phyloP scores from a whole-genome alignment of 257 asterid species.

The Knoxia roxburghii region DNA sequence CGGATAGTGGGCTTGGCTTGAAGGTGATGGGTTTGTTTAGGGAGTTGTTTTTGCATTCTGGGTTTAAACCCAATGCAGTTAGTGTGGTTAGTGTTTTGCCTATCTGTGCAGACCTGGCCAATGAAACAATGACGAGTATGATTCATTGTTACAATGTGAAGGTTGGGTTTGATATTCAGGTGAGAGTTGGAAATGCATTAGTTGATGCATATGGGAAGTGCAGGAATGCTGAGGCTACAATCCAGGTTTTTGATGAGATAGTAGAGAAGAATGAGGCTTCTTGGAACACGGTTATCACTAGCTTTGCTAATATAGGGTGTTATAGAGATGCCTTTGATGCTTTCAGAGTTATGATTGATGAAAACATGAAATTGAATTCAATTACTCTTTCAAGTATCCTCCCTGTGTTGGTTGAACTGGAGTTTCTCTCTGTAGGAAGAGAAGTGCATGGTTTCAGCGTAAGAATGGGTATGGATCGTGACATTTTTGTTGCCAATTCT shows the following conservation, averaged over 20 bases:
- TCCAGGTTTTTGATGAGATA: slow-evolving; percentile 43
- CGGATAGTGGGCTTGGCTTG: slow-evolving; percentile 27
- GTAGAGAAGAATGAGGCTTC: slow-evolving; percentile 56
- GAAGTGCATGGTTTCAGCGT: slow-evolving; percentile 61
- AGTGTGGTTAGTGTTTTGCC: slow-evolving; percentile 59
- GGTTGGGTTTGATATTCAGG: slow-evolving; percentile 47
- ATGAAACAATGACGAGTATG: slow-evolving; percentile 33
- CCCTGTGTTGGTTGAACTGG: slow-evolving; percentile 51
- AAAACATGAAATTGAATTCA: slow-evolving; percentile 31
- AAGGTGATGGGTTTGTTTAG: slow-evolving; percentile 39
- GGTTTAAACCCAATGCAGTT: slow-evolving; percentile 43
- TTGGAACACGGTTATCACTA: slow-evolving; percentile 60
- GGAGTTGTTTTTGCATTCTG: slow-evolving; percentile 33
- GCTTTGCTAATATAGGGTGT: slow-evolving; percentile 37
- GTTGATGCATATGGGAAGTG: slow-evolving; percentile 71
- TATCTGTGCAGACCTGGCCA: slow-evolving; percentile 38
- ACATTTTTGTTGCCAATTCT: slow-evolving; percentile 64
- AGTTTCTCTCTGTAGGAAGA: slow-evolving; percentile 35
- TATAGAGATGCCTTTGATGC: slow-evolving; percentile 35
- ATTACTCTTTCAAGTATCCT: slow-evolving; percentile 53
- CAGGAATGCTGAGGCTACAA: slow-evolving; percentile 37
- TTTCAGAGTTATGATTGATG: slow-evolving; percentile 49
- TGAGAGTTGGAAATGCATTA: slow-evolving; percentile 51
- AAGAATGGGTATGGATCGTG: slow-evolving; percentile 45
- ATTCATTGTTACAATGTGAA: slow-evolving; percentile 50